Base-by-base conservation (phyloP, 331 rosid species). In the Quercus phellos region DNA sequence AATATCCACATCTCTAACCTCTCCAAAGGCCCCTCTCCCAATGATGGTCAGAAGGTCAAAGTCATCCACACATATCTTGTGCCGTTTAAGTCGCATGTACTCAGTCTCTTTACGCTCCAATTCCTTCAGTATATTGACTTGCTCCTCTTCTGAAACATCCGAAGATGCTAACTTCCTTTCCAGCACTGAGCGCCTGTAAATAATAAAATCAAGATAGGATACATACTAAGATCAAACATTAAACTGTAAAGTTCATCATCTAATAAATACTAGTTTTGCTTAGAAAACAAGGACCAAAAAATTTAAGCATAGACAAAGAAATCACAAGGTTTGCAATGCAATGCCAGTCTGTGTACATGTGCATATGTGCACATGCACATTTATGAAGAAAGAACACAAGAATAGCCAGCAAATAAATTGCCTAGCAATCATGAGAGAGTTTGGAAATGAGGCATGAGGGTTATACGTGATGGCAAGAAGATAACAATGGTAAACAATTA, bases 11-110 rank as follows among this genome's bases (percentile, higher is more conserved):
- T 75, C 43, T 89, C 88, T 71, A 68, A 94, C 98, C 97, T 94
- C 98, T 80, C 92, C 98, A 71, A 92, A 94, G 82, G 98, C 97
- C 61, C 98, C 98, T 83, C 98, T 88, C 78, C 98, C 98, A 70
- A 94, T 92, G 50, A 94, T 92, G 77, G 90, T 84, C 75, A 90
- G 87, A 82, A 92, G 97, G 77, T 94, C 90, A 75, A 94, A 94
- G 85, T 94, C 97, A 35, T 90, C 91, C 30, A 90, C 98, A 84
- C 95, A 90, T 74, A 94, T 92, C 82, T 89, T 94, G 86, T 94
- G 90, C 81, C 98, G 87, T 86, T 92, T 90, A 64, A 94, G 85
- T 55, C 97, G 82, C 4, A 94, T 94, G 82, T 77, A 94, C 66
- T 92, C 88, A 0, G 98, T 94, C 88, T 94, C 98, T 77, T 64